Evolutionary conservation across 495 filamentous ascomycete species (phyloP), one percentile per base, ranked within the genome.

Genomic region (Daldinia concentrica): DNA sequence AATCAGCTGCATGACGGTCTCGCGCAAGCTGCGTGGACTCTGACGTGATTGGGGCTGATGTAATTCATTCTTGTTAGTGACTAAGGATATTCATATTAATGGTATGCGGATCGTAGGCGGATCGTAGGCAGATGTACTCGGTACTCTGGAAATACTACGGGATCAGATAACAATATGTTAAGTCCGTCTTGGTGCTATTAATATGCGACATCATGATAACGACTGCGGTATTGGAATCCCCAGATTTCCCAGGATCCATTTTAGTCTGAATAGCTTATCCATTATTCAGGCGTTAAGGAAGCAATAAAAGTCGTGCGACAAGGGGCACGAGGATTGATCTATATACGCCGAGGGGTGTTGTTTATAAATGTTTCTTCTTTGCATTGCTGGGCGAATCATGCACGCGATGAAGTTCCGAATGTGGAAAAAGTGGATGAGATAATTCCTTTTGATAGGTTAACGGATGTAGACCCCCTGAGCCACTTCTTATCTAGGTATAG

Each of bases 1-100:
- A 29, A 54, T 9, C 2, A 19, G 26, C 29, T 43, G 39, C 57
- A 39, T 63, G 22, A 30, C 8, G 27, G 6, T 70, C 58, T 74
- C 61, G 68, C 72, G 72, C 60, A 43, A 74, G 29, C 36, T 12
- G 60, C 9, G 60, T 32, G 48, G 64, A 32, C 63, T 68, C 67
- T 74, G 72, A 71, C 72, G 72, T 74, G 72, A 68, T 71, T 51
- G 45, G 17, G 34, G 67, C 67, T 71, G 72, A 74, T 71, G 72
- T 71, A 74, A 71, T 71, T 67, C 63, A 57, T 61, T 52, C 29
- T 63, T 64, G n/a, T 34, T 64, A 29, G 26, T 24, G 57, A 39
- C 32, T 19, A 36, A 36, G 9, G 11, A 14, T 36, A 14, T 36
- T 14, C 12, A 11, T 36, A 36, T 36, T 12, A 14, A 14, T 8